These are phyloP conservation scores for Pholiota microspora DNA, from an alignment of 768 basidiomycete species.

Conservation along the genomic window DNA sequence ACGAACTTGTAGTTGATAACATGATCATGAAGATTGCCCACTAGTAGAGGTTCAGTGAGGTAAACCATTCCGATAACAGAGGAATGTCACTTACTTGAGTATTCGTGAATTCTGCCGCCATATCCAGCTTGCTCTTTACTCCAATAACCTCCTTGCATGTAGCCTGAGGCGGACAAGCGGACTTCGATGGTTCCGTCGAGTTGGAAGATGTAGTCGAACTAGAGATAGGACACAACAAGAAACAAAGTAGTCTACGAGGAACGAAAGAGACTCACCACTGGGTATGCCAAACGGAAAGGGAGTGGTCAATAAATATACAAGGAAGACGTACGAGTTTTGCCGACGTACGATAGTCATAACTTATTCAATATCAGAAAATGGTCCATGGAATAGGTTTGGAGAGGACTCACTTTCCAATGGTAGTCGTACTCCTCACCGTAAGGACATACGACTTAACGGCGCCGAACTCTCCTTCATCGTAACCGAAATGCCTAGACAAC, in stretches of 20 bases:
- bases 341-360: conserved; percentile 54
- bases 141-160: conserved; percentile 66
- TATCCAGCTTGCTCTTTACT: conserved; percentile 45
- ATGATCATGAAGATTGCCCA: conserved; percentile 69
- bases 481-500: conserved; percentile 56
- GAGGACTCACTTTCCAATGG: conserved; percentile 57
- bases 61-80: too few species aligned
- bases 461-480: conserved; percentile 52
- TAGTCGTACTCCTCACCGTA: conserved; percentile 53
- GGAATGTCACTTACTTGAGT: conserved; percentile 40
- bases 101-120: conserved; percentile 53
- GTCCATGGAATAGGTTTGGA: not conserved
- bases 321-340: not conserved
- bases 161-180: conserved; percentile 65
- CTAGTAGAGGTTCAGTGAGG: conserved; percentile 29
- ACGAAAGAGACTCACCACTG: conserved; percentile 27
- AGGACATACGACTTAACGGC: conserved; percentile 61
- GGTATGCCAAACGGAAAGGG: not conserved
- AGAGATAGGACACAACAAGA: not conserved
- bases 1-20: conserved; percentile 60
- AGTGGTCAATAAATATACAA: not conserved
- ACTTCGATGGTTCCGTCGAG: conserved; percentile 69
- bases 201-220: conserved; percentile 69
- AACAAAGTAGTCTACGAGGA: not conserved
- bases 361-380: conserved; percentile 17